Evolutionary conservation across 768 basidiomycete species (phyloP).

Genomic region (Pleurotus sapidus): DNA sequence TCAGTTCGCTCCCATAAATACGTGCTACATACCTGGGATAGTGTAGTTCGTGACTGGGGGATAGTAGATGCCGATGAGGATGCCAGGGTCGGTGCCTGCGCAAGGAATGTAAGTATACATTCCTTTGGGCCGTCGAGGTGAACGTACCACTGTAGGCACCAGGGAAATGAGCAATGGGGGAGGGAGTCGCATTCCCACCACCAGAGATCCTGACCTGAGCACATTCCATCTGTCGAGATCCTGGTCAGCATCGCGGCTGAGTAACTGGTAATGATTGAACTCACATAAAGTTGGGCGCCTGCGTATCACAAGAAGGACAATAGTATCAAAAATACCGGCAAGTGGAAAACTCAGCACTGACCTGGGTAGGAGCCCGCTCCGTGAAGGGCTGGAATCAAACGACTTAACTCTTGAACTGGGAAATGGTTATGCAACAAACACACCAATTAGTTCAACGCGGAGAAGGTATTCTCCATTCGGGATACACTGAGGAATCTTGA

Average conservation of each 20-base stretch:
- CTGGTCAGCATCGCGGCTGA: no score
- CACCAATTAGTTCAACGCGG: conserved; percentile 3
- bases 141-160: neutral
- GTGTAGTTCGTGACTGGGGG: conserved; percentile 1
- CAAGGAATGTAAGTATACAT: no score
- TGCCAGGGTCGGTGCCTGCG: conserved; percentile 3
- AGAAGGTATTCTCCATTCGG: conserved; percentile 13
- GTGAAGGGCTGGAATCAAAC: neutral
- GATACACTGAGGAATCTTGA: conserved; percentile 22
- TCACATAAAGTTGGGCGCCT: conserved; percentile 6
- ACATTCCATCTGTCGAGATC: neutral
- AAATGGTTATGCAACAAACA: neutral
- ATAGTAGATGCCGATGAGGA: neutral
- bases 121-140: neutral
- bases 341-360: neutral
- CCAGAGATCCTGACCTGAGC: conserved; percentile 3
- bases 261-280: neutral
- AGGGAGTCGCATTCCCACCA: neutral
- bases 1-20: no score
- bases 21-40: neutral
- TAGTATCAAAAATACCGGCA: neutral
- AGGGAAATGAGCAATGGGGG: conserved; percentile 2
- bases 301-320: neutral
- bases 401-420: no score
- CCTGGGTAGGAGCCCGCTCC: conserved; percentile 3